Percentiles rank a stretch among this genome's conserved stretches.
These are phyloP conservation scores for Coemansia umbellata DNA, from an alignment of 192 early-diverging fungal species.

Conservation along the genomic window DNA sequence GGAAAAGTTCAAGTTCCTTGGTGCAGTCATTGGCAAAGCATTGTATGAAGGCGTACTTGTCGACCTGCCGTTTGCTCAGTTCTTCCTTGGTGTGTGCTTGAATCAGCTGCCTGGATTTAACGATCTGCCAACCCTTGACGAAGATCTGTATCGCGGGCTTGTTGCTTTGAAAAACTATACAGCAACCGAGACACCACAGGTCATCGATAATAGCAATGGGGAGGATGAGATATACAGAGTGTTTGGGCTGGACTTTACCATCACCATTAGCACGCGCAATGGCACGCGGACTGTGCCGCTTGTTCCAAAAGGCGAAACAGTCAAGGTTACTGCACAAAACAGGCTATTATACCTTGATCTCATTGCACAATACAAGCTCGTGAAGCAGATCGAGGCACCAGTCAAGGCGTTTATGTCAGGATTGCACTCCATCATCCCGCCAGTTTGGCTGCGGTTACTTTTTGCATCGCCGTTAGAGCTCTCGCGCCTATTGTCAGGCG, in stretches of 20 bases:
- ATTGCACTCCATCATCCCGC: conserved; percentile 78
- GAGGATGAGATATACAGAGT: conserved; percentile 59
- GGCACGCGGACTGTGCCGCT: conserved; percentile 59
- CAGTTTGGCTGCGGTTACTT: conserved; percentile 78
- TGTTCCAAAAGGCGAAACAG: conserved; percentile 68
- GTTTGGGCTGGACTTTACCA: conserved; percentile 64
- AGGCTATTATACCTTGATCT: conserved; percentile 82
- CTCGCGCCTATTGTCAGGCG: conserved; percentile 84
- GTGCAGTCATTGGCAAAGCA: conserved; percentile 79
- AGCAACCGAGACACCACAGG: background rate
- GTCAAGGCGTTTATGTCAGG: conserved; percentile 83
- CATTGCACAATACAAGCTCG: conserved; percentile 85
- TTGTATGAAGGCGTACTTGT: conserved; percentile 83
- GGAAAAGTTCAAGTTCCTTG: conserved; percentile 70
- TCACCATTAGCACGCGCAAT: conserved; percentile 53
- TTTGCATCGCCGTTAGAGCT: conserved; percentile 88
- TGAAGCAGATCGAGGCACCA: conserved; percentile 71
- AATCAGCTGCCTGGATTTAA: conserved; percentile 68
- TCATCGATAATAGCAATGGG: background rate
- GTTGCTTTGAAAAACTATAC: conserved; percentile 71
- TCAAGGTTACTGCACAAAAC: conserved; percentile 83
- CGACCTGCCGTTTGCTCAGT: conserved; percentile 77
- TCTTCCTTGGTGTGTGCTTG: conserved; percentile 75
- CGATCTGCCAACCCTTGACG: conserved; percentile 76
- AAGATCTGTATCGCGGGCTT: conserved; percentile 70